phyloP scores from a whole-genome alignment of 2,329 filamentous ascomycete species.

The Dothidotthia symphoricarpi region DNA sequence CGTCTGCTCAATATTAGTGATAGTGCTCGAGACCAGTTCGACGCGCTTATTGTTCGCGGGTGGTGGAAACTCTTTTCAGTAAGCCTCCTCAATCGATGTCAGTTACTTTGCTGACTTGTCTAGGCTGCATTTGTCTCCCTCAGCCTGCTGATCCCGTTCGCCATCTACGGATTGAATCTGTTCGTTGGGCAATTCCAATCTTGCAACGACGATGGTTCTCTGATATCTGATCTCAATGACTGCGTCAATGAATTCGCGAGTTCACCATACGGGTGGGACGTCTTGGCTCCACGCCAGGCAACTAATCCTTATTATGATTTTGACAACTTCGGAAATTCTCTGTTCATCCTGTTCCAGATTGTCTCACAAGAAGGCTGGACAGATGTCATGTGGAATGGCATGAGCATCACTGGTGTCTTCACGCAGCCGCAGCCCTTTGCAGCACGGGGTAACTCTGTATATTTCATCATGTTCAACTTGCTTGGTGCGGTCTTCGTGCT shows the following conservation, averaged over 20 bases:
- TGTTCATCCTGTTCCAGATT: constrained; percentile 98
- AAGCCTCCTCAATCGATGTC: constrained; percentile 32
- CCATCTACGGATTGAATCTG: constrained; percentile 90
- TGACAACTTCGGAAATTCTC: constrained; percentile 86
- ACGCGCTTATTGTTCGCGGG: constrained; percentile 90
- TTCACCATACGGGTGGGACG: constrained; percentile 77
- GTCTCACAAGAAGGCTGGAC: constrained; percentile 98
- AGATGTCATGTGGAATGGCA: constrained; percentile 82
- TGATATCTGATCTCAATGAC: constrained; percentile 61
- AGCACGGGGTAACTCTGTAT: constrained; percentile 81
- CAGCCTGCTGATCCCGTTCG: constrained; percentile 91
- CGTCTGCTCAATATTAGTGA: constrained; percentile 93
- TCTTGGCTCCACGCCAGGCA: constrained; percentile 78
- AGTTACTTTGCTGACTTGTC: constrained; percentile 6
- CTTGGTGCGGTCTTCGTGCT: constrained; percentile 94
- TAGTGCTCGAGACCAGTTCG: constrained; percentile 92
- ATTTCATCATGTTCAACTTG: constrained; percentile 96
- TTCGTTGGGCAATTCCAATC: constrained; percentile 77
- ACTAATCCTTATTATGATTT: constrained; percentile 86
- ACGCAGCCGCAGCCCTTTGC: constrained; percentile 68
- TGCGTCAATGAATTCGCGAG: constrained; percentile 83
- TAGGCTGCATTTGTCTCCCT: constrained; percentile 86
- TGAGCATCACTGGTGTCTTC: constrained; percentile 75
- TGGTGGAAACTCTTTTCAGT: constrained; percentile 90
- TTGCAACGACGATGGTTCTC: constrained; percentile 71